Base-by-base conservation (phyloP, 2,329 filamentous ascomycete species). In the Rutstroemia sydowiana region DNA sequence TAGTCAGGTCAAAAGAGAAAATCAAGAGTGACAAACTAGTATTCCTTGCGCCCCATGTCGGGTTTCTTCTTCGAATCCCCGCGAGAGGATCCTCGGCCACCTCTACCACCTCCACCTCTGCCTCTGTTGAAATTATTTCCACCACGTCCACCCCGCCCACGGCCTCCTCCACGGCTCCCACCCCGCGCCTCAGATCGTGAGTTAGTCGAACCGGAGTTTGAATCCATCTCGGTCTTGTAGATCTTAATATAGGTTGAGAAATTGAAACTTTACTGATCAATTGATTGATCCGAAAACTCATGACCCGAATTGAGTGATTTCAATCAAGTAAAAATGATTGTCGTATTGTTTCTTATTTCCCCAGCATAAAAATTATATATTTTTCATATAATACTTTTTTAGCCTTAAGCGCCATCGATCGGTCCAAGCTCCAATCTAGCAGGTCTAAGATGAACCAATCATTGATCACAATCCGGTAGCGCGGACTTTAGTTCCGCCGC, bases 21-120 rank as follows among this genome's bases (percentile, higher is more conserved):
- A 21, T 37, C 42, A 31, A 40, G n/a, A 53, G 16, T 34, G 46
- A 70, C 77, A 66, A 73, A 86, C 84, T 75, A 76, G 70, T 79
- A 84, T 66, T 83, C 81, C 55, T 72, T 73, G 68, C 84, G 73
- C 62, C 84, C 83, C 78, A 84, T 71, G 78, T 85, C 78, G 68
- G 74, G 74, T 66, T 78, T 83, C 78, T 81, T 82, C 74, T 66
- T 78, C 77, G 42, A 31, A 32, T 32, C 43, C 16, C 49, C 48
- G 46, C 43, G 46, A 16, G 43, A 47, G n/a, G 41, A 34, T n/a
- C 79, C 80, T 79, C 65, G 62, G 3, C 57, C 57, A 34, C 59
- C 48, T 47, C 57, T 54, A 14, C 58, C 56, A 40, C 20, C 45
- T n/a, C 57, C 45, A 42, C 60, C 54, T 18, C 57, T 42, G 26